Evolutionary conservation across 2,329 filamentous ascomycete genomes (phyloP).

Genomic region (Didymella lethalis): DNA sequence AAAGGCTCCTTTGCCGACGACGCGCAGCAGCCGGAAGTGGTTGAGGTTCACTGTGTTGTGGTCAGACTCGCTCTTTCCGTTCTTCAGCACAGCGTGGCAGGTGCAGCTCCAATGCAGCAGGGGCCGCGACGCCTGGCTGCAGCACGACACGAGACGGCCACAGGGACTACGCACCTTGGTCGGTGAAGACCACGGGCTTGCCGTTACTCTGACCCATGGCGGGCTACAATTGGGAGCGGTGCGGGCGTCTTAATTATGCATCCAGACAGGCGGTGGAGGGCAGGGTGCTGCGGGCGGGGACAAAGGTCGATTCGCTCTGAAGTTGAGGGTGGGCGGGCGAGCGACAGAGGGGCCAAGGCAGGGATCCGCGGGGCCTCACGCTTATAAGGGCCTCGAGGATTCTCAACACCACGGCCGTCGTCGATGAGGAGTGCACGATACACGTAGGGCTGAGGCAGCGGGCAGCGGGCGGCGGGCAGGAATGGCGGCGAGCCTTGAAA

Average conservation of each 20-base stretch:
- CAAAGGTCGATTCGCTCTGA: conserved; percentile 7
- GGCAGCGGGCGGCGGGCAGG: conserved; percentile 12
- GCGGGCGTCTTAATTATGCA: conserved; percentile 14
- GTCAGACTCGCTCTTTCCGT: conserved; percentile 28
- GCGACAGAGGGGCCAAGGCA: conserved; percentile 13
- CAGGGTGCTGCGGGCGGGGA: conserved; percentile 11
- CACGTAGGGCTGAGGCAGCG: conserved; percentile 15
- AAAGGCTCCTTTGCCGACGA: conserved; percentile 97
- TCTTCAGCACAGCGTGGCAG: conserved; percentile 4
- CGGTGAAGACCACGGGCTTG: conserved; percentile 89
- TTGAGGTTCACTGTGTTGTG: conserved; percentile 82
- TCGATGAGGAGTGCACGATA: not conserved
- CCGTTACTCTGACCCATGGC: conserved; percentile 94
- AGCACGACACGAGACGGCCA: conserved; percentile 1
- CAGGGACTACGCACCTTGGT: conserved; percentile 74
- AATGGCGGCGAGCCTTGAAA: conserved; percentile 18
- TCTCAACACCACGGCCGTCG: conserved; percentile 7
- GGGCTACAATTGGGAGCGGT: conserved; percentile 32
- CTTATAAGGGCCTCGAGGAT: conserved; percentile 5
- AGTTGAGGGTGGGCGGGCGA: conserved; percentile 12
- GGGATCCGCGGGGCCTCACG: conserved; percentile 12
- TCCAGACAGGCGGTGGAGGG: conserved; percentile 15
- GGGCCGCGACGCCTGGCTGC: conserved; percentile 4
- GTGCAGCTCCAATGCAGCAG: conserved; percentile 8
- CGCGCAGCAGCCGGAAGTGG: conserved; percentile 92